Conservation (phyloP, 2,329 filamentous ascomycete species). For the Epichloe hybrida region DNA sequence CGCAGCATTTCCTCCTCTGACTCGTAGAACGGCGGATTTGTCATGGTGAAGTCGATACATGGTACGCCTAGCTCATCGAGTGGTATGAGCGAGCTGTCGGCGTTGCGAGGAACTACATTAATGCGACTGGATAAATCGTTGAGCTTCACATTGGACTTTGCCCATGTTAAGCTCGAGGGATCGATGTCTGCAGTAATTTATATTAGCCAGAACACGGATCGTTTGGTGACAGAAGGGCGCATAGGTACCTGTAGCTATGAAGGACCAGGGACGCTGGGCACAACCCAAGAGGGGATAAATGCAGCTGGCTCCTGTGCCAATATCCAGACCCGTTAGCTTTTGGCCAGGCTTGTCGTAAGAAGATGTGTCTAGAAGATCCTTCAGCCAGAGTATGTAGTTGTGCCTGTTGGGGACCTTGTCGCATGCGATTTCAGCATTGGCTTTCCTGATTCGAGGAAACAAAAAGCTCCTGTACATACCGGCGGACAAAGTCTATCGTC, state of each 20-base stretch:
- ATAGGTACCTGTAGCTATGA: conserved; percentile 46
- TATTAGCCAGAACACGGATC: not conserved
- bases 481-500: conserved; percentile 75
- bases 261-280: conserved; percentile 57
- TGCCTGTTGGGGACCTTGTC: conserved; percentile 51
- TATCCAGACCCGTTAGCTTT: conserved; percentile 59
- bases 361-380: conserved; percentile 63
- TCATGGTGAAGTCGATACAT: conserved; percentile 71
- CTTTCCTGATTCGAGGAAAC: conserved; percentile 8
- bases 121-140: conserved; percentile 57
- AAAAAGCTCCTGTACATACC: conserved; percentile 27
- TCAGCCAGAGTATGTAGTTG: conserved; percentile 86
- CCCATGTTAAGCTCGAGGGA: conserved; percentile 49
- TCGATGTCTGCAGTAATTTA: conserved; percentile 51
- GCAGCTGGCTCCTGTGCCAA: conserved; percentile 81
- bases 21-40: conserved; percentile 90
- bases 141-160: conserved; percentile 48
- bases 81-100: conserved; percentile 46
- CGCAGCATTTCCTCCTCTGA: conserved; percentile 54
- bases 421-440: not conserved
- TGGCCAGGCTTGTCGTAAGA: conserved; percentile 33
- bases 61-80: conserved; percentile 37
- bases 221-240: not conserved
- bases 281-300: conserved; percentile 84
- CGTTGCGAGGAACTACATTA: conserved; percentile 41